Base-by-base conservation (phyloP, 2,329 filamentous ascomycete species). In the Nothopassalora personata region DNA sequence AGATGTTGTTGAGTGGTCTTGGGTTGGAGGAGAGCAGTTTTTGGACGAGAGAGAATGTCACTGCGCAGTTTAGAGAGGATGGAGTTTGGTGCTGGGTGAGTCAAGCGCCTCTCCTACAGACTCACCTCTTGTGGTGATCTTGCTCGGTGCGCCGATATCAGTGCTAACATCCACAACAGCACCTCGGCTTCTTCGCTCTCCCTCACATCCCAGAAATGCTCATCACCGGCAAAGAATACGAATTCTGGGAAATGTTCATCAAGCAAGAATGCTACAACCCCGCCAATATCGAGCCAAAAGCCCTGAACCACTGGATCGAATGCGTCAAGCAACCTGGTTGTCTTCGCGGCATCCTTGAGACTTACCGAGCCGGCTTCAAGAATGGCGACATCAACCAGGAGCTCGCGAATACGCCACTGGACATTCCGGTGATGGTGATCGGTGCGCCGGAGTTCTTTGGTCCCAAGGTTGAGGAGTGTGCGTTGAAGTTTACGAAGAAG, bases 221-320 rank as follows among this genome's bases (percentile, higher is more conserved):
- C 48, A 75, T 75, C 11, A 66, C 69, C 47, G 73, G 73, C 1
- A 70, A 72, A 18, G 73, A 75, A 63, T 64, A 69, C 30, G 73
- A 74, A 58, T 75, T 75, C 43, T 75, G 73, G 73, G 71, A 72
- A 56, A 70, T 70, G 64, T 75, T 75, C 61, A 75, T 75, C 66
- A 74, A 73, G 58, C 71, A 72, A 43, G 73, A 76, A 63, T 75
- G 73, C 61, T 74, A 74, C 58, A 74, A 75, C 54, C 73, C 73
- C 6, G 70, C 69, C 49, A 62, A 67, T 4, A 70, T 76, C 33
- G 71, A 73, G 53, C 70, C 68, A 1, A 66, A 65, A 50, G 72
- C 68, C 4, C 53, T 72, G 34, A 64, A 72, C 54, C 69, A 74
- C 60, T 70, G 71, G 71, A 65, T 71, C 39, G 69, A 67, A 56